phyloP scores from a whole-genome alignment of 2,329 filamentous ascomycete genomes.

The Colletotrichum sojae region DNA sequence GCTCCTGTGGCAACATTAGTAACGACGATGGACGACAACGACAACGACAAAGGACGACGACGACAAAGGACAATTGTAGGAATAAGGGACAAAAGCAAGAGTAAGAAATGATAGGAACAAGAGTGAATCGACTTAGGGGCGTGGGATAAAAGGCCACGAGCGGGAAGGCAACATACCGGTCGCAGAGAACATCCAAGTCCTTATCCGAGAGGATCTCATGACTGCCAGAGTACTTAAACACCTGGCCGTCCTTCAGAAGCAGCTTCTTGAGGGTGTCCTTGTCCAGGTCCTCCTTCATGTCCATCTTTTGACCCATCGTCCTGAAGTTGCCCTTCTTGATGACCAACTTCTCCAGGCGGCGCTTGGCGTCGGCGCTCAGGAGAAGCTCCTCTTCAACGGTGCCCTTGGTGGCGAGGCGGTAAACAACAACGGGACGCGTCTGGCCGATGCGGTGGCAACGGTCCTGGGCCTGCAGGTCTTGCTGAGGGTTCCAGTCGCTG shows the following conservation, averaged over 20 bases:
- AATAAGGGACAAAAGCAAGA: too few relatives aligned
- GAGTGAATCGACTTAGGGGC: too few relatives aligned
- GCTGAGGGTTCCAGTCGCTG: conserved; percentile 93
- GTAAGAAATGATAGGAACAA: too few relatives aligned
- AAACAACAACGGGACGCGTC: conserved; percentile 91
- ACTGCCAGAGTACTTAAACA: conserved; percentile 71
- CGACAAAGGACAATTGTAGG: too few relatives aligned
- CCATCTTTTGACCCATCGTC: conserved; percentile 75
- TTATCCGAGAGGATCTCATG: conserved; percentile 79
- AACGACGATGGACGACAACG: too few relatives aligned
- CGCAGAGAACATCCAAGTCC: conserved; percentile 84
- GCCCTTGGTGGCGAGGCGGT: conserved; percentile 91
- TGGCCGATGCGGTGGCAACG: conserved; percentile 96
- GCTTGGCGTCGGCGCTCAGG: conserved; percentile 90
- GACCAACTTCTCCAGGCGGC: conserved; percentile 91
- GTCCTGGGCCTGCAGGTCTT: conserved; percentile 96
- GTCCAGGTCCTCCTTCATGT: conserved; percentile 67
- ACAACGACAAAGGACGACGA: too few relatives aligned
- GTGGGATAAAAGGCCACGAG: too few relatives aligned
- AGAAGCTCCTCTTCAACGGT: conserved; percentile 93
- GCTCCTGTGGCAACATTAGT: conserved; percentile 54
- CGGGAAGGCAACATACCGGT: conserved; percentile 73
- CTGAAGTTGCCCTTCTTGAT: conserved; percentile 93
- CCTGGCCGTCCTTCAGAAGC: conserved; percentile 79
- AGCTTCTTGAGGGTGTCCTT: conserved; percentile 73